Percentiles rank a stretch among this genome's conserved stretches.
These are phyloP conservation scores for Hygrocybe punicea DNA, from an alignment of 768 basidiomycete genomes.

Conservation along the genomic window DNA sequence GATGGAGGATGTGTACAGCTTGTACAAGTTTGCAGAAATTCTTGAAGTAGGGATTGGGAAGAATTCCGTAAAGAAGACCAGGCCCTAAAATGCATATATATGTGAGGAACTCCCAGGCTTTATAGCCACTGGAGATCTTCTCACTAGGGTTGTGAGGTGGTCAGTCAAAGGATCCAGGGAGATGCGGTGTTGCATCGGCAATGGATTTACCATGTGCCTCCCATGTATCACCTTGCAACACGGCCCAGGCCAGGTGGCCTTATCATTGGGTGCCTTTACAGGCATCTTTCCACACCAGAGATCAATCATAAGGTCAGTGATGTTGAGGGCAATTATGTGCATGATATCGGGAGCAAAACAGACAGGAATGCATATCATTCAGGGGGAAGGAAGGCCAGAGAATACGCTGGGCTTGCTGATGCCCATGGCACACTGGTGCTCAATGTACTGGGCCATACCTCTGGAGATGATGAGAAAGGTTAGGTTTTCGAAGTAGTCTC, in stretches of 20 bases:
- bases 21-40: constrained; percentile 2
- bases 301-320: constrained; percentile 32
- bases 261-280: constrained; percentile 19
- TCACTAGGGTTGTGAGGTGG: constrained; percentile 15
- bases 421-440: constrained; percentile 30
- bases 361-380: constrained; percentile 31
- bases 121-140: constrained; percentile 34
- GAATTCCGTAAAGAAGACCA: constrained; percentile 13
- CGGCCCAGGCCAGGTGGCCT: constrained; percentile 28
- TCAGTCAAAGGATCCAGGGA: constrained; percentile 15
- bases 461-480: constrained; percentile 18
- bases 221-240: constrained; percentile 17
- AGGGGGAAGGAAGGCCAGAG: constrained; percentile 36
- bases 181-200: neutral
- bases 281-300: constrained; percentile 19
- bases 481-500: neutral
- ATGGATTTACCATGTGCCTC: constrained; percentile 15
- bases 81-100: constrained; percentile 22
- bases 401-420: constrained; percentile 38
- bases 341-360: constrained; percentile 34
- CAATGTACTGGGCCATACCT: constrained; percentile 27
- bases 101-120: constrained; percentile 31
- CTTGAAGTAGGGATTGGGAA: neutral
- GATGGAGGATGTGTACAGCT: constrained; percentile 2
- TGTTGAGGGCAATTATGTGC: constrained; percentile 36